Base-by-base conservation (phyloP, 1,284 basidiomycete species). In the Leccinum pachyderme region DNA sequence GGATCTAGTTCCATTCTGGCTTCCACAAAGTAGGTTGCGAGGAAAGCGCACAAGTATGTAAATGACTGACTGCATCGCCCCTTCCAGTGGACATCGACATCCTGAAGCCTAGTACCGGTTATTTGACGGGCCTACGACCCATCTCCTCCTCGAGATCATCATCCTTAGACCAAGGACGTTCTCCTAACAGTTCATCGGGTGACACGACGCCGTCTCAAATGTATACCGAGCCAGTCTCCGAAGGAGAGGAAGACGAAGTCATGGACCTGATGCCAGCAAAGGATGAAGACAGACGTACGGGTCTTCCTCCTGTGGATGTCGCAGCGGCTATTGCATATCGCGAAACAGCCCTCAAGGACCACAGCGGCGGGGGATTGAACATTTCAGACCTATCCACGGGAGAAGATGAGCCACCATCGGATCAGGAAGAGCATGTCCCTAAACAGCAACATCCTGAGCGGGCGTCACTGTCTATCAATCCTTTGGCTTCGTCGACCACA, bases 1-100 rank as follows among this genome's bases (percentile, higher is more conserved):
- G 53, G 93, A 98, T 68, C 83, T 99, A n/a, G 91, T 99, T 15
- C 96, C 96, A 4, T 99, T 98, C 81, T 99, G 96, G 96, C 84
- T 98, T 4, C 95, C 94, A 5, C 94, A 96, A 71, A 96, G 89
- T 93, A 70, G 53, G 85, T 73, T 25, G n/a, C 8, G 7, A 13
- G 41, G 47, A 22, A 31, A 18, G 6, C 12, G 13, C 27, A 11
- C 1, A 28, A 33, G 33, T 35, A 24, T 45, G 8, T 18, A 33
- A 37, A 41, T 11, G 18, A 33, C 24, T 56, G 55, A 62, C n/a
- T 32, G 24, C 32, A 12, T 35, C 33, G 2, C 31, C 33, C 28
- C 39, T 32, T 61, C 51, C 49, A 91, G 91, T 96, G 93, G 93
- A 95, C 56, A 89, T 85, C 54, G 92, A 96, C 66, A 98, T 97